Evolutionary conservation across 1,139 yeast species (phyloP).

Genomic region (Hyphopichia fennica): DNA sequence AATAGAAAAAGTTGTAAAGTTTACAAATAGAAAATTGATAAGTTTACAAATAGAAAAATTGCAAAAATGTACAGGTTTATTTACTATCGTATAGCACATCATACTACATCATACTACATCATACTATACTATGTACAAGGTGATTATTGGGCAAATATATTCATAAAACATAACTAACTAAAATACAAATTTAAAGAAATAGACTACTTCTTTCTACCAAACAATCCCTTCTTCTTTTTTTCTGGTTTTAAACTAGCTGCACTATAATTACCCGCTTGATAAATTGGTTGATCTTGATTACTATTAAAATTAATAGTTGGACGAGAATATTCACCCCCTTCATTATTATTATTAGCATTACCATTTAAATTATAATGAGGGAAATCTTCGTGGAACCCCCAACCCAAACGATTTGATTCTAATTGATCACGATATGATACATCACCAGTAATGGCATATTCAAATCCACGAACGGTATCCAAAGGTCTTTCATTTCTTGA

Average conservation of each 20-base stretch:
- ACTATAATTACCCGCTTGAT: constrained; percentile 56
- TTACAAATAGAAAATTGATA: too few species aligned
- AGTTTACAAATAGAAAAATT: too few species aligned
- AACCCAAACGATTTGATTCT: constrained; percentile 76
- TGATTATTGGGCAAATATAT: not conserved
- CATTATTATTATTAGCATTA: constrained; percentile 12
- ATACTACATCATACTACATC: too few species aligned
- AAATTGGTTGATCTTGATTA: constrained; percentile 58
- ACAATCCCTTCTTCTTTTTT: constrained; percentile 56
- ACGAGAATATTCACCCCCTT: constrained; percentile 22
- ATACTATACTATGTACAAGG: too few species aligned
- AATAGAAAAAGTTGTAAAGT: too few species aligned
- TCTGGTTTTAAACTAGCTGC: constrained; percentile 41
- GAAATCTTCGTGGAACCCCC: constrained; percentile 61
- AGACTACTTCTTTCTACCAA: constrained; percentile 58
- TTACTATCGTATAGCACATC: too few species aligned
- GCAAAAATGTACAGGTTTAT: too few species aligned
- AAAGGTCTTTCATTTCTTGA: constrained; percentile 91
- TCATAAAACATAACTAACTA: not conserved
- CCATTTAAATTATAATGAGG: constrained; percentile 35
- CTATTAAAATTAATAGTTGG: constrained; percentile 34
- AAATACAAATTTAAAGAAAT: too few species aligned
- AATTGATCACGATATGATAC: constrained; percentile 71
- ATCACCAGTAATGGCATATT: constrained; percentile 91
- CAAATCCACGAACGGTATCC: constrained; percentile 91